Base-by-base conservation (phyloP, 2,329 filamentous ascomycete genomes). In the Nothomitra cinnamomea region DNA sequence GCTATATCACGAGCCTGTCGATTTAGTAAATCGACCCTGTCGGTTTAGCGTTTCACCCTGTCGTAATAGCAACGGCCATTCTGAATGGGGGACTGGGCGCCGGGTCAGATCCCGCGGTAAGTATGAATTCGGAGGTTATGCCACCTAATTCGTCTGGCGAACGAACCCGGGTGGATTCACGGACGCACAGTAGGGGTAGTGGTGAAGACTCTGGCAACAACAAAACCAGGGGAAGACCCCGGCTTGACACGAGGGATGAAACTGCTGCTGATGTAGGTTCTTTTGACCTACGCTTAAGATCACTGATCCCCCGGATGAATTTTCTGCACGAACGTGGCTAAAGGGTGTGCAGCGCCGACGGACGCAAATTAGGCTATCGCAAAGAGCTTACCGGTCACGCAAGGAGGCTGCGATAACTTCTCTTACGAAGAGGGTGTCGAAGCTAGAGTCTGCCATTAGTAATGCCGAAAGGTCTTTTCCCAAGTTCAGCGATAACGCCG, bases 311-410 rank as follows among this genome's bases (percentile, higher is more conserved):
- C 38, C 13, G 52, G 43, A 35, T 52, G 28, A 36, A 43, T 54
- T 52, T 58, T 43, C n/a, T 19, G 21, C 19, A n/a, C n/a, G n/a
- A 24, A 21, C 52, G 51, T 38, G 13, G 35, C 50, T 52, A n/a
- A 41, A 12, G 2, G 55, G 1, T 24, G 41, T 55, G 43, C 58
- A 85, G 84, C 82, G 87, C 57, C 83, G 88, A 52, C 78, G 88
- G 53, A 90, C 86, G 3, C 88, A 95, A 64, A 92, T 95, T 58
- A 81, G 88, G 22, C 76, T 90, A 53, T 88, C 88, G 1, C 88
- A 94, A 65, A 74, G 87, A 58, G 87, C 87, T 0, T 94, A 94
- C 63, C 79, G 88, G 15, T 79, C 84, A 61, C 81, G 88, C 52
- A 94, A 94, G 67, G 88, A 94, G 63, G 82, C 77, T 21, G 84